Conservation (phyloP, 2,329 filamentous ascomycete species). For the Fusarium sp. region DNA sequence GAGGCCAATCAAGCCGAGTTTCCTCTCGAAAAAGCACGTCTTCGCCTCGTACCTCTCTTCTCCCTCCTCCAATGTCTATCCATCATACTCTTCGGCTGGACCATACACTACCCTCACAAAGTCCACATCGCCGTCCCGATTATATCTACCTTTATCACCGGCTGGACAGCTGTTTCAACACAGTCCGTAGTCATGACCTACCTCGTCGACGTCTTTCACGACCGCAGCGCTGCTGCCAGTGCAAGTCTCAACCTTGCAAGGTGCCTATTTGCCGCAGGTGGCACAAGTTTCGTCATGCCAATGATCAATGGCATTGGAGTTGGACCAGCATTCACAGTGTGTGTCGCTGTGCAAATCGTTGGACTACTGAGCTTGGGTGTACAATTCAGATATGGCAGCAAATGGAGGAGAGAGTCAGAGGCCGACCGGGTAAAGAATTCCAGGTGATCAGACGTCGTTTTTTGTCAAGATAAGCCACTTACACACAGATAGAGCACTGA, state of each 20-base stretch:
- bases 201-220: slow-evolving; percentile 64
- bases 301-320: slow-evolving; percentile 60
- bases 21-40: slow-evolving; percentile 63
- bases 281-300: slow-evolving; percentile 62
- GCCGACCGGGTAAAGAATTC: neutral
- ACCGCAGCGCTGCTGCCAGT: slow-evolving; percentile 62
- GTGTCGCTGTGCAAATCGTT: slow-evolving; percentile 52
- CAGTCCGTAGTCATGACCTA: slow-evolving; percentile 64
- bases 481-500: neutral
- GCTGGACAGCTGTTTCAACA: slow-evolving; percentile 63
- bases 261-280: slow-evolving; percentile 64
- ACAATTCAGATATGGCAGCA: neutral
- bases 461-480: neutral
- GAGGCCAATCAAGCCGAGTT: slow-evolving; percentile 44
- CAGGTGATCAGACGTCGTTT: neutral
- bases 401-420: neutral
- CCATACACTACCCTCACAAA: slow-evolving; percentile 54
- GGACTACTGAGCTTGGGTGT: slow-evolving; percentile 46
- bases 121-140: slow-evolving; percentile 64
- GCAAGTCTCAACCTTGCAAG: slow-evolving; percentile 65
- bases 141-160: slow-evolving; percentile 62
- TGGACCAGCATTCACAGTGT: slow-evolving; percentile 61
- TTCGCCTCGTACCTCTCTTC: slow-evolving; percentile 61
- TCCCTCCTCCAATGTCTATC: slow-evolving; percentile 58
- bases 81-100: slow-evolving; percentile 65